These are phyloP conservation scores for Aspergillus wentii DNA, from an alignment of 495 filamentous ascomycete genomes.

Conservation along the genomic window DNA sequence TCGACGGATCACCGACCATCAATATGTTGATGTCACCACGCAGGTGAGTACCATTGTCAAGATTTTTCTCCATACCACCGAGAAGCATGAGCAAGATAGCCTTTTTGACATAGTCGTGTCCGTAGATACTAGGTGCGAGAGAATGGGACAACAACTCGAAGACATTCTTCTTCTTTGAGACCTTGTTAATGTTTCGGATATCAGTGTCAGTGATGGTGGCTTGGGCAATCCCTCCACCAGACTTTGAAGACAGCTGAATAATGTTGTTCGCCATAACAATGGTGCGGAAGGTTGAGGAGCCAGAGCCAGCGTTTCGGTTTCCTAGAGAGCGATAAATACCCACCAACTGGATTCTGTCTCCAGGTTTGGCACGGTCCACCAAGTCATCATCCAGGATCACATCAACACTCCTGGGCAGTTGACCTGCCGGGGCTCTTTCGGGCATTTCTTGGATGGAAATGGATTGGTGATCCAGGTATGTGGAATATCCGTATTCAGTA, in stretches of 20 bases:
- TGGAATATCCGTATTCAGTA: conserved; percentile 94
- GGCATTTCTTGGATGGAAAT: conserved; percentile 99
- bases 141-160: conserved; percentile 95
- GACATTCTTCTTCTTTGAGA: conserved; percentile 90
- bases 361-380: conserved; percentile 91
- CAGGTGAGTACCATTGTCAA: conserved; percentile 96
- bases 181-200: conserved; percentile 97
- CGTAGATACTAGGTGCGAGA: conserved; percentile 94
- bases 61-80: conserved; percentile 97
- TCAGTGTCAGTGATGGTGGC: conserved; percentile 95
- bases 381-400: conserved; percentile 96
- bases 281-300: conserved; percentile 89
- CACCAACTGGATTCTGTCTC: conserved; percentile 92
- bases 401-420: conserved; percentile 95
- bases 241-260: conserved; percentile 92
- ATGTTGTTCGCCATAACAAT: conserved; percentile 92
- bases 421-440: conserved; percentile 90
- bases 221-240: conserved; percentile 88
- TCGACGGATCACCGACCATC: conserved; percentile 99
- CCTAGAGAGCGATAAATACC: conserved; percentile 91
- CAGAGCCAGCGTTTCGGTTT: conserved; percentile 83
- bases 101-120: conserved; percentile 97
- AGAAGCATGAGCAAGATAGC: conserved; percentile 95
- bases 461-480: conserved; percentile 94
- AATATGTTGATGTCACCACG: conserved; percentile 99